These are phyloP conservation scores for Paraglomus brasilianum DNA, from an alignment of 192 early-diverging fungal species.

Conservation along the genomic window DNA sequence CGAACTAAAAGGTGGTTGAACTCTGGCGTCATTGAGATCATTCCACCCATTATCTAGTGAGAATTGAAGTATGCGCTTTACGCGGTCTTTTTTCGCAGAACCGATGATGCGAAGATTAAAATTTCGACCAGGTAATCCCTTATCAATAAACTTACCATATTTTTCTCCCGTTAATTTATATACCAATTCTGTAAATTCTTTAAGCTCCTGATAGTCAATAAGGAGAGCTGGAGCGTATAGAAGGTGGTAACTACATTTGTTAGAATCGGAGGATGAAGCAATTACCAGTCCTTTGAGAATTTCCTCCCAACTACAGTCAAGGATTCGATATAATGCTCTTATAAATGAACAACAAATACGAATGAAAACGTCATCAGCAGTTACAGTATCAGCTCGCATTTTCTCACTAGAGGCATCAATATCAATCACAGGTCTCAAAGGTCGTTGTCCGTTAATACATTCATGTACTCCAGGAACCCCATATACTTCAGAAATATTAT, in stretches of 20 bases:
- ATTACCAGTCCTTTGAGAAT: constrained; percentile 26
- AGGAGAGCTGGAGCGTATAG: constrained; percentile 14
- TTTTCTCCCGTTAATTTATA: constrained; percentile 19
- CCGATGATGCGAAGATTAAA: constrained; percentile 9
- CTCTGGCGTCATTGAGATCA: constrained; percentile 14
- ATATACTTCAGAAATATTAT: constrained; percentile 22
- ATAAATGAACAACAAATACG: constrained; percentile 23
- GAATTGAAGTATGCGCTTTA: constrained; percentile 22
- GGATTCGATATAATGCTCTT: constrained; percentile 21
- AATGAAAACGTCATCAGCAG: constrained; percentile 1
- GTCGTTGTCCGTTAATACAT: constrained; percentile 26
- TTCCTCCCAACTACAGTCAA: constrained; percentile 22
- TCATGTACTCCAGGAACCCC: constrained; percentile 12
- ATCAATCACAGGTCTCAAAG: constrained; percentile 23
- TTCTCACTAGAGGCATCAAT: constrained; percentile 20
- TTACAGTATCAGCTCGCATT: constrained; percentile 1
- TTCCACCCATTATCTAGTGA: too few relatives aligned
- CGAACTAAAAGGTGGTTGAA: constrained; percentile 20
- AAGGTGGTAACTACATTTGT: constrained; percentile 21
- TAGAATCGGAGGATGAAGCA: constrained; percentile 16
- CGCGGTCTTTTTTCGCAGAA: constrained; percentile 22
- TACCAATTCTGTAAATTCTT: constrained; percentile 28
- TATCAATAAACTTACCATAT: constrained; percentile 27
- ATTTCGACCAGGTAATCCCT: constrained; percentile 22
- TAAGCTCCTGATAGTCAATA: constrained; percentile 21